Evolutionary conservation across 805 yeast genomes (phyloP).

Genomic region (Myxozyma lipomycoides): DNA sequence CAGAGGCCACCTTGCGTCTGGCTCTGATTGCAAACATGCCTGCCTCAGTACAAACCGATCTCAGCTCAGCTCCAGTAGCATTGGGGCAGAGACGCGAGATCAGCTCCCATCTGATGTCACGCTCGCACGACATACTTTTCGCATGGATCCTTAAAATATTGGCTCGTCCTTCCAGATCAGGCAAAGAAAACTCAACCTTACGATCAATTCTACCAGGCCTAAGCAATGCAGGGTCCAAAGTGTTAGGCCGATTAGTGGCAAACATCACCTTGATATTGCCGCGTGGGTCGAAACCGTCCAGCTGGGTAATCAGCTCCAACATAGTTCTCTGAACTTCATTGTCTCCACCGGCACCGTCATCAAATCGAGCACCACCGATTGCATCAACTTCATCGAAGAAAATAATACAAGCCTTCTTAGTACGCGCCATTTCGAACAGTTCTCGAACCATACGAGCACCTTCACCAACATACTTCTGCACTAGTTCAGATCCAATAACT

Average conservation of each 20-base stretch:
- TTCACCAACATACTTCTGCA: conserved; percentile 98
- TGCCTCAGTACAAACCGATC: conserved; percentile 98
- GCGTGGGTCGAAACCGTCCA: conserved; percentile 98
- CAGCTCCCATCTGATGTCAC: conserved; percentile 97
- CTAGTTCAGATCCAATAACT: conserved; percentile 97
- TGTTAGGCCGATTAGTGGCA: conserved; percentile 97
- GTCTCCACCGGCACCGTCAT: conserved; percentile 97
- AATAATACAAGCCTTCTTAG: conserved; percentile 95
- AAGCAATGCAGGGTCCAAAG: conserved; percentile 93
- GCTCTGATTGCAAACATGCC: conserved; percentile 99
- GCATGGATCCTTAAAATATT: conserved; percentile 96
- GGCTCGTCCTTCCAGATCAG: conserved; percentile 97
- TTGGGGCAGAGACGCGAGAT: conserved; percentile 97
- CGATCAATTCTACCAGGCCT: conserved; percentile 99
- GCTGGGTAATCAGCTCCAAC: conserved; percentile 95
- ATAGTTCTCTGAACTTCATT: conserved; percentile 98
- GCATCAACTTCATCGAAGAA: conserved; percentile 99
- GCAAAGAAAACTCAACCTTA: conserved; percentile 93
- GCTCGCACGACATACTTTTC: conserved; percentile 95
- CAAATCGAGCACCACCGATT: conserved; percentile 99
- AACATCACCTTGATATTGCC: conserved; percentile 99
- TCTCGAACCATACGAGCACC: conserved; percentile 99
- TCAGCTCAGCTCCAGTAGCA: conserved; percentile 96
- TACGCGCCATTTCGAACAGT: conserved; percentile 97
- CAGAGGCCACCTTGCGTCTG: conserved; percentile 95